Conservation (phyloP, 1,284 basidiomycete genomes). For the Malassezia dermatis region DNA sequence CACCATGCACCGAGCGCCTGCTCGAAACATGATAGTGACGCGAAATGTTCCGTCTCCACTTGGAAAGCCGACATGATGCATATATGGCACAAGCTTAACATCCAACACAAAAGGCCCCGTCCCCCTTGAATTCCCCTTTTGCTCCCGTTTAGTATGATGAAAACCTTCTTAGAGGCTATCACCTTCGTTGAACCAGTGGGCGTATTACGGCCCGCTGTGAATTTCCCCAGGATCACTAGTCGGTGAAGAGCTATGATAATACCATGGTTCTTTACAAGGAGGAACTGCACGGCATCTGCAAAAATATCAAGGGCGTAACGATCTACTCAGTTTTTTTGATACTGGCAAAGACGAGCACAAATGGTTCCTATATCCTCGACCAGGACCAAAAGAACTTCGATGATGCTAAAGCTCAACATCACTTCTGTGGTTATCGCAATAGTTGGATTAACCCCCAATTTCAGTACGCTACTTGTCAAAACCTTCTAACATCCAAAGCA, state of each 20-base stretch:
- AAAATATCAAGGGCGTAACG: conserved; percentile 59
- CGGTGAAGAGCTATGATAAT: conserved; percentile 15
- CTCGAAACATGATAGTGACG: not conserved
- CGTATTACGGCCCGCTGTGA: not conserved
- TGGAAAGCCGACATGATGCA: not conserved
- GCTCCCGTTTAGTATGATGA: not conserved
- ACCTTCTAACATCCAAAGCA: conserved; percentile 26
- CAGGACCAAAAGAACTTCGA: conserved; percentile 55
- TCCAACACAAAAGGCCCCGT: not conserved
- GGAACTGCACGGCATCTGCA: conserved; percentile 58
- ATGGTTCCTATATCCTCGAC: conserved; percentile 52
- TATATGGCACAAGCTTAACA: not conserved
- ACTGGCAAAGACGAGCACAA: conserved; percentile 22
- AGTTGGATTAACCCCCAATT: conserved; percentile 27
- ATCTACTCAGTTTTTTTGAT: conserved; percentile 54
- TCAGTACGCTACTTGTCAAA: conserved; percentile 31
- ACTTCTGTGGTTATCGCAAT: conserved; percentile 57
- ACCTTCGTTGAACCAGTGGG: not conserved
- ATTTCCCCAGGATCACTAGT: conserved; percentile 19
- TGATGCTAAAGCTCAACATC: conserved; percentile 55
- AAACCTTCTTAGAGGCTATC: not conserved
- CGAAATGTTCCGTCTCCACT: not conserved
- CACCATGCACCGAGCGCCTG: not conserved
- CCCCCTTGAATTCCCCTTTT: not conserved
- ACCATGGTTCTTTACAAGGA: conserved; percentile 29